Conservation (phyloP, 306 rosid species). For the apple (Malus domestica) region ASM211411v1 NC_041799.1:35878001-35878500, state of each 20-base stretch:
- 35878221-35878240: constrained; percentile 92
- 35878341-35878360: constrained; percentile 80
- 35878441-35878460: constrained; percentile 89
- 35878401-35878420: constrained; percentile 74
- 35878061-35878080: constrained; percentile 92
- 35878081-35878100: constrained; percentile 13
- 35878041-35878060: constrained; percentile 97
- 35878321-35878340: constrained; percentile 96
- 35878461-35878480: constrained; percentile 94
- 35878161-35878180: constrained; percentile 79
- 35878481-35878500: constrained; percentile 69
- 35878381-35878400: constrained; percentile 69
- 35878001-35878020: constrained; percentile 93
- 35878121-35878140: constrained; percentile 7
- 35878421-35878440: constrained; percentile 91
- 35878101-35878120: neutral
- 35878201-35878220: constrained; percentile 95
- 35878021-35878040: constrained; percentile 93
- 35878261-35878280: constrained; percentile 91
- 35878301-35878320: constrained; percentile 95
- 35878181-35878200: constrained; percentile 91
- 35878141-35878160: constrained; percentile 89
- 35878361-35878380: constrained; percentile 41
- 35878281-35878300: constrained; percentile 99
- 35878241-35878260: constrained; percentile 92